These are phyloP conservation scores for Jackrogersella multiformis DNA, from an alignment of 495 filamentous ascomycete species.

Conservation along the genomic window DNA sequence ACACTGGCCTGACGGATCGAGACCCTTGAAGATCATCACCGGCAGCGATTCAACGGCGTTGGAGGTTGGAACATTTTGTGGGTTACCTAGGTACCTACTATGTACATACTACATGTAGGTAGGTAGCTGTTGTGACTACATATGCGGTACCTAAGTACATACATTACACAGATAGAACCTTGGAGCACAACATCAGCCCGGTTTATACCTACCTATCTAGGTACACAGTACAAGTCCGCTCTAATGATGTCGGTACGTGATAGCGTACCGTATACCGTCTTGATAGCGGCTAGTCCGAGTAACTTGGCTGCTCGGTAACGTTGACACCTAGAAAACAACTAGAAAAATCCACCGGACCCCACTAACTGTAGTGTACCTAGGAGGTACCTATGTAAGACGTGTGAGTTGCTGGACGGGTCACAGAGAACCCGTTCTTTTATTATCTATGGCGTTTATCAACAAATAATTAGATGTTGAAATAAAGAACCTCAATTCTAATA, in stretches of 20 bases:
- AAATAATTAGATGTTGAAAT: background rate
- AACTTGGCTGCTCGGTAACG: background rate
- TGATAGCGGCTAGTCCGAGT: conserved; percentile 5
- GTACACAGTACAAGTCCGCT: background rate
- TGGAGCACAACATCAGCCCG: too few relatives aligned
- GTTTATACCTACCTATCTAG: background rate
- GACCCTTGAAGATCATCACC: conserved; percentile 23
- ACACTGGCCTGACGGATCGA: conserved; percentile 7
- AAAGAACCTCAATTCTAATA: conserved; percentile 19
- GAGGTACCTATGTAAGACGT: conserved; percentile 8
- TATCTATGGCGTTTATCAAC: conserved; percentile 16
- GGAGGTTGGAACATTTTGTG: background rate
- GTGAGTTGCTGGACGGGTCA: conserved; percentile 19
- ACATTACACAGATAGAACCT: too few relatives aligned
- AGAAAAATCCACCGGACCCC: conserved; percentile 28
- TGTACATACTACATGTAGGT: too few relatives aligned
- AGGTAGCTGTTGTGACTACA: background rate
- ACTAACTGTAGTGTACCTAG: too few relatives aligned
- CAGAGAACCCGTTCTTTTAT: conserved; percentile 35
- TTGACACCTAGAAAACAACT: conserved; percentile 10
- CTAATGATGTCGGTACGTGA: conserved; percentile 5
- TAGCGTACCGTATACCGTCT: background rate
- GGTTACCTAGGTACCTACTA: too few relatives aligned
- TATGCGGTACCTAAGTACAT: background rate
- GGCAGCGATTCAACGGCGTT: conserved; percentile 12